A percentile compares a stretch with the other conserved stretches of the same genome.
Evolutionary conservation across 2,329 filamentous ascomycete genomes (phyloP).

Genomic region (Aureobasidium sp.): DNA sequence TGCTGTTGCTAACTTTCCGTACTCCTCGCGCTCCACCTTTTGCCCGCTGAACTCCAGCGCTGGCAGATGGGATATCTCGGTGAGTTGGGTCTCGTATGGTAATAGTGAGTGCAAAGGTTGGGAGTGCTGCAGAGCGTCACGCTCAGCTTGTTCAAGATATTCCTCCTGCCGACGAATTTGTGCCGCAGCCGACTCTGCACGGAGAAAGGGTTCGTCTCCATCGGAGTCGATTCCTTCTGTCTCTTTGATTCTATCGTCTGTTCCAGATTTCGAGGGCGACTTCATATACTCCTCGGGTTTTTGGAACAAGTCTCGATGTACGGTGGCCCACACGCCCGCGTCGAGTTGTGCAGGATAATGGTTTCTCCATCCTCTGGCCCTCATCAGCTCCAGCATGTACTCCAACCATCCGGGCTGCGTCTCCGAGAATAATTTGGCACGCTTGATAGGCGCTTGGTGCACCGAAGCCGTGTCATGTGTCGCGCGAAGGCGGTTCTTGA

Average conservation of each 20-base stretch:
- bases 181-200: slow-evolving; percentile 23
- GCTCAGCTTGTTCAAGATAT: slow-evolving; percentile 27
- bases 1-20: slow-evolving; percentile 41
- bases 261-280: neutral
- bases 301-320: slow-evolving; percentile 70
- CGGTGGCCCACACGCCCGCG: slow-evolving; percentile 60
- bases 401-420: slow-evolving; percentile 71
- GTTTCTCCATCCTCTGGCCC: slow-evolving; percentile 68
- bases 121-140: slow-evolving; percentile 46
- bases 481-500: slow-evolving; percentile 53
- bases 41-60: slow-evolving; percentile 60
- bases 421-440: slow-evolving; percentile 55
- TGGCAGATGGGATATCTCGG: slow-evolving; percentile 46
- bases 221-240: slow-evolving; percentile 6
- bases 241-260: neutral
- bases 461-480: slow-evolving; percentile 23
- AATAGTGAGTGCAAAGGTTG: slow-evolving; percentile 40
- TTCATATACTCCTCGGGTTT: slow-evolving; percentile 59
- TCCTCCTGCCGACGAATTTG: slow-evolving; percentile 29
- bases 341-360: slow-evolving; percentile 61
- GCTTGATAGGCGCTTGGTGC: slow-evolving; percentile 23
- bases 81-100: slow-evolving; percentile 43
- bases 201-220: slow-evolving; percentile 32
- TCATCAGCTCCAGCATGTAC: slow-evolving; percentile 67
- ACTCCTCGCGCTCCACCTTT: slow-evolving; percentile 31